Percentiles rank a stretch among this genome's conserved stretches.
These are phyloP conservation scores for Penicillium olsonii DNA, from an alignment of 2,329 filamentous ascomycete genomes.

Conservation along the genomic window DNA sequence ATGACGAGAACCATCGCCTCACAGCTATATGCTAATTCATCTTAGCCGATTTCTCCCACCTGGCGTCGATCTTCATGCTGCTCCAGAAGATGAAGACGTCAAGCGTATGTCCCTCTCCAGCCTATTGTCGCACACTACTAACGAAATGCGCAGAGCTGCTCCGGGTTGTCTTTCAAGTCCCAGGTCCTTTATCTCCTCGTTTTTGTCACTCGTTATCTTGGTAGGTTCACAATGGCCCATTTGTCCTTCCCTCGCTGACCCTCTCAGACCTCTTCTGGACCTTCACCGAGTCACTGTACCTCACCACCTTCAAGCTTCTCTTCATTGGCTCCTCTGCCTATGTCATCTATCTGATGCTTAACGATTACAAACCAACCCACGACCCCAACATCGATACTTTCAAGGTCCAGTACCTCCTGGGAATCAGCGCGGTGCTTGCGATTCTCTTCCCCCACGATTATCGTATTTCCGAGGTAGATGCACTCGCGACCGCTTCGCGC, in stretches of 20 bases:
- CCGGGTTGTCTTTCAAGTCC: constrained; percentile 98
- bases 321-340: constrained; percentile 90
- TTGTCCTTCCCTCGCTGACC: neutral
- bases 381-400: constrained; percentile 97
- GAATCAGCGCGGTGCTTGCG: constrained; percentile 74
- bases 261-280: constrained; percentile 75
- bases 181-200: constrained; percentile 93
- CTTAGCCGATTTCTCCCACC: constrained; percentile 89
- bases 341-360: constrained; percentile 97
- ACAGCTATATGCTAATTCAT: constrained; percentile 18
- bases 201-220: constrained; percentile 89
- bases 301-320: constrained; percentile 91
- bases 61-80: constrained; percentile 90
- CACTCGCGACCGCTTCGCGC: neutral
- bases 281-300: constrained; percentile 80
- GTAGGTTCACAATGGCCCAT: constrained; percentile 45
- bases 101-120: constrained; percentile 62
- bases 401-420: constrained; percentile 91
- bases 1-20: constrained; percentile 17
- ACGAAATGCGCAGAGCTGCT: constrained; percentile 70
- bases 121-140: constrained; percentile 2
- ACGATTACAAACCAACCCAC: constrained; percentile 95
- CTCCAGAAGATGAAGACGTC: constrained; percentile 95
- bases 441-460: constrained; percentile 85
- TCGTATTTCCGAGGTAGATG: constrained; percentile 64